Evolutionary conservation across 805 yeast genomes (phyloP), one percentile per base, ranked within the genome.

Genomic region (Nakazawaea wyomingensis): DNA sequence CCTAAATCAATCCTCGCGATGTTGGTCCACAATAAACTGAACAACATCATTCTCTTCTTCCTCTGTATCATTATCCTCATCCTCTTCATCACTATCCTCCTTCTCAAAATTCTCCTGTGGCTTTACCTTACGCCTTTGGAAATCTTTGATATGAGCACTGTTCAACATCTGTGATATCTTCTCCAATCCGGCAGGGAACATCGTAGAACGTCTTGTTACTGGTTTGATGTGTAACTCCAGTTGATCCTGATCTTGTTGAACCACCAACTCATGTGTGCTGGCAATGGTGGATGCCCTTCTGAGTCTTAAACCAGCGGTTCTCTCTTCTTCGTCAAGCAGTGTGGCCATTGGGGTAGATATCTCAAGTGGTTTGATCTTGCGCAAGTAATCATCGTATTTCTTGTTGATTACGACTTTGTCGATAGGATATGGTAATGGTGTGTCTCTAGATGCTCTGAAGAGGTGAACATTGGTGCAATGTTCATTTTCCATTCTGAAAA

Each of bases 401-500:
- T 47, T 66, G 39, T 62, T 64, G 17, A 66, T 69, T 14, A 40
- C 55, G 34, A 34, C 54, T 48, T 27, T 53, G 38, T 58, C 69
- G 3, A 75, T 59, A 2, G 79, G 76, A 49, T 88, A 91, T 0
- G 99, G 99, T 42, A 91, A 64, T 2, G 91, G 86, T 8, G 87
- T 68, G 48, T 91, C 96, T 45, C 95, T 78, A 8, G 95, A 82
- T 0, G 97, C 98, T 50, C 95, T 74, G 61, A 82, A 85, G 34
- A 88, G 65, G 43, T 79, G 80, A 9, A 89, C 96, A 57, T 91
- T 91, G 0, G 97, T 81, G 37, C 90, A 82, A 61, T 93, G 99
- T 61, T 93, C 98, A 62, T 93, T 93, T 54, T 93, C 99, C 74
- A 93, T 84, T 65, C 99, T 80, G 68, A 93, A 83, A 38, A 85